Evolutionary conservation across 345 rosid species (phyloP), one percentile per base, ranked within the genome.

Genomic region (Populus nigra): DNA sequence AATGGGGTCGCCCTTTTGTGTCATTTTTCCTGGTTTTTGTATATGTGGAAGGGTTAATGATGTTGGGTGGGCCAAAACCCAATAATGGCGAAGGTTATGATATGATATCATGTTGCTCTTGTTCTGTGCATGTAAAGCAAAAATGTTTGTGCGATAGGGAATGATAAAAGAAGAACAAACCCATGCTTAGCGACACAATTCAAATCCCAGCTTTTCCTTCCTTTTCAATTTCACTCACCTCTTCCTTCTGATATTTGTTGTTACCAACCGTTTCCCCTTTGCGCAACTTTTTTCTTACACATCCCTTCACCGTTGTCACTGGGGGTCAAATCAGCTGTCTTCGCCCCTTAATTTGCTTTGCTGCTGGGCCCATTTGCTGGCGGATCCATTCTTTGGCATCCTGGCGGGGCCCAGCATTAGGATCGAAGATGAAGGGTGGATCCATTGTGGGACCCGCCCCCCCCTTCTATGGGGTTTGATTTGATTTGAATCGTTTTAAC

Each of bases 121-220:
- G 78, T 49, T 62, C 35, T 71, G 47, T 31, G 77, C 81, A 83
- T 83, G 78, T 27, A 79, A 81, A 77, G 80, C 47, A 71, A 71
- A 65, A 27, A 17, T 45, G 61, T 43, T 22, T 23, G 8, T 2
- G 31, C 22, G 3, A 7, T 62, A 31, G 31, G 25, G 49, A 8
- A 41, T 15, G 11, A 33, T 67, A 16, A 78, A 15, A 50, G 4
- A 2, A 65, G 50, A 16, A 0, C 31, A n/a, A 71, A 67, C 33
- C 23, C 45, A 27, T 53, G 73, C 27, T 45, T 7, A 38, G 86
- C 27, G 36, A 72, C 85, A 85, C 74, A 85, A 86, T 88, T 90
- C 90, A 90, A 90, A 90, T 75, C 83, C 85, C 85, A 78, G 85
- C 85, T 87, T 85, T 90, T 83, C 69, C 84, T 78, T 15, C 47